These are phyloP conservation scores for Penicillium sp. DNA, from an alignment of 2,329 filamentous ascomycete genomes.

Conservation along the genomic window DNA sequence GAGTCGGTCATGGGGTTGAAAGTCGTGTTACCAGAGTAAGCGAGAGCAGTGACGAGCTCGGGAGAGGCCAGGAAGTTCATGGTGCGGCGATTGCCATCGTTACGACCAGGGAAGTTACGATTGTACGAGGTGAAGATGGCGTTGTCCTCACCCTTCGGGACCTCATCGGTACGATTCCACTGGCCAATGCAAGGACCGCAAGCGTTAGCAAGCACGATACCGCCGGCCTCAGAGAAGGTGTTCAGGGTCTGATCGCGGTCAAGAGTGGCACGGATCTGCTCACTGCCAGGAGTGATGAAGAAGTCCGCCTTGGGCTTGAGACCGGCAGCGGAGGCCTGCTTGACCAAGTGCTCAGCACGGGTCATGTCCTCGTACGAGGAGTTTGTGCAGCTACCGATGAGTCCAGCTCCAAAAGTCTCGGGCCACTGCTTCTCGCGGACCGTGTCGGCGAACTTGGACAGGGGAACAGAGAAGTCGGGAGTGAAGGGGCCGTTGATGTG, in stretches of 20 bases:
- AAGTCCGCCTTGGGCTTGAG: constrained; percentile 91
- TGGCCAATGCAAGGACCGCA: constrained; percentile 83
- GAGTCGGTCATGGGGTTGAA: constrained; percentile 95
- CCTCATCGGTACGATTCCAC: constrained; percentile 87
- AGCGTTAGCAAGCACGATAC: constrained; percentile 90
- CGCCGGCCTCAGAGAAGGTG: constrained; percentile 94
- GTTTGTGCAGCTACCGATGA: constrained; percentile 99
- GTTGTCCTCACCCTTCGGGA: constrained; percentile 80
- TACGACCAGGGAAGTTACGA: constrained; percentile 94
- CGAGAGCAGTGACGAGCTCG: constrained; percentile 94
- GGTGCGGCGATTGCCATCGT: constrained; percentile 92
- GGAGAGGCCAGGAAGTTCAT: constrained; percentile 99
- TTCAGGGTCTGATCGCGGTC: constrained; percentile 87
- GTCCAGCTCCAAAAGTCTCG: constrained; percentile 89
- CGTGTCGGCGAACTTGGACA: constrained; percentile 94
- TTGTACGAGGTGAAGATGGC: constrained; percentile 98
- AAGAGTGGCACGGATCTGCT: constrained; percentile 94
- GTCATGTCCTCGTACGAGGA: constrained; percentile 86
- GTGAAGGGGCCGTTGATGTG: constrained; percentile 99
- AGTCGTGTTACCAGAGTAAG: constrained; percentile 85
- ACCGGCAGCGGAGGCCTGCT: constrained; percentile 86
- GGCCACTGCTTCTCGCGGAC: constrained; percentile 96
- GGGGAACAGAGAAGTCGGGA: constrained; percentile 93
- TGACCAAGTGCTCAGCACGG: constrained; percentile 85
- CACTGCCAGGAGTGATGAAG: constrained; percentile 92